Conservation (phyloP, 1,284 basidiomycete genomes). For the Termitomyces sp. region DNA sequence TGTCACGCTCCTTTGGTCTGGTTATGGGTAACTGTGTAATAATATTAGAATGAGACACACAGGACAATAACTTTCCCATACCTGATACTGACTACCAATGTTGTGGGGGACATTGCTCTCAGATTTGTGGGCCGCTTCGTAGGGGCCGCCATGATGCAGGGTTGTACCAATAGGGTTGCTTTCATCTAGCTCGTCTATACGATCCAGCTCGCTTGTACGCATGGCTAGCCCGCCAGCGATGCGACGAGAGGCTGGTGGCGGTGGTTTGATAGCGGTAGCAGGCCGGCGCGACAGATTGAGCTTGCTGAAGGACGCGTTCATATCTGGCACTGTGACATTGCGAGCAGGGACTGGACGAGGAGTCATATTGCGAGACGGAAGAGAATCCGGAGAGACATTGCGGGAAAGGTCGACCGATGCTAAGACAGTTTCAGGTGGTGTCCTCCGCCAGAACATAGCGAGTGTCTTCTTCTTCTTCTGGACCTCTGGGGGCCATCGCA, state of each 20-base stretch:
- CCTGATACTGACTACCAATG: slow-evolving; percentile 18
- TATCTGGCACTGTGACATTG: not conserved
- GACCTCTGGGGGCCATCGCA: slow-evolving; percentile 13
- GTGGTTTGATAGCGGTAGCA: slow-evolving; percentile 12
- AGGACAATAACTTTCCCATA: not conserved
- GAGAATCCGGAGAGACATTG: slow-evolving; percentile 9
- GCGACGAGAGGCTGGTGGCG: slow-evolving; percentile 12
- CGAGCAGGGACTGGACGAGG: slow-evolving; percentile 4
- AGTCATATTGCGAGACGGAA: slow-evolving; percentile 4
- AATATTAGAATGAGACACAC: not conserved
- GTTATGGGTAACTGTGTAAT: not conserved
- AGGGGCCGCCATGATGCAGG: slow-evolving; percentile 64
- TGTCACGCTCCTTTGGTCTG: slow-evolving; percentile 4
- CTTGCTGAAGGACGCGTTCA: not conserved
- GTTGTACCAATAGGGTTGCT: slow-evolving; percentile 56
- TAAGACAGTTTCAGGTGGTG: slow-evolving; percentile 12
- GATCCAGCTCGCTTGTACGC: slow-evolving; percentile 46
- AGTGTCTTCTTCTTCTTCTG: slow-evolving; percentile 18
- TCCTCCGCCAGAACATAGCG: slow-evolving; percentile 18
- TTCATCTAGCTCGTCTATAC: slow-evolving; percentile 72
- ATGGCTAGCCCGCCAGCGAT: slow-evolving; percentile 11
- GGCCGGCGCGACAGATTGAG: slow-evolving; percentile 10
- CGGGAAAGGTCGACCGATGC: slow-evolving; percentile 8
- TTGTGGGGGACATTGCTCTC: slow-evolving; percentile 12
- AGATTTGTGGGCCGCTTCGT: slow-evolving; percentile 44